Conservation (phyloP, 2,329 filamentous ascomycete genomes). For the Zymoseptoria pseudotritici region DNA sequence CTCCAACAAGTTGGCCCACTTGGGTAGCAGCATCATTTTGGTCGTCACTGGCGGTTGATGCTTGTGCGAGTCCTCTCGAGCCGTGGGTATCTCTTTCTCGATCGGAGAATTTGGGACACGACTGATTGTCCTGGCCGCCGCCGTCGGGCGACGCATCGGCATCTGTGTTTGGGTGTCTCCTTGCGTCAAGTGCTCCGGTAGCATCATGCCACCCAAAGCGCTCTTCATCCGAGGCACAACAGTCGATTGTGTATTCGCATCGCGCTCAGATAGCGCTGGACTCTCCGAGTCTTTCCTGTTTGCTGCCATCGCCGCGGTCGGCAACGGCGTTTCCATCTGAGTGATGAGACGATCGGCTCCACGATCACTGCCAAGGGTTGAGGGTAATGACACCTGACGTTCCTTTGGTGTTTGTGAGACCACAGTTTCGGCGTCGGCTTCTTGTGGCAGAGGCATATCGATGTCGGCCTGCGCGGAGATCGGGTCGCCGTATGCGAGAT, state of each 20-base stretch:
- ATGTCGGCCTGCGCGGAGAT: not conserved
- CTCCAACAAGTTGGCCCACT: constrained; percentile 7
- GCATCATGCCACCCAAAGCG: constrained; percentile 22
- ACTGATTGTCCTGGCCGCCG: not conserved
- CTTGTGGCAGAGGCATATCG: not conserved
- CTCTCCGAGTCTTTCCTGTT: not conserved
- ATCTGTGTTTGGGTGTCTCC: constrained; percentile 27
- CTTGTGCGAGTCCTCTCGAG: not conserved
- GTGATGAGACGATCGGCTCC: constrained; percentile 5
- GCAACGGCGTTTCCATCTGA: not conserved
- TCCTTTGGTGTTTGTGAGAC: not conserved
- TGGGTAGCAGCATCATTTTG: constrained; percentile 10
- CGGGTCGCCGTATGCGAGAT: constrained; percentile 5
- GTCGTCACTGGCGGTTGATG: not conserved
- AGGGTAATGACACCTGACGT: not conserved
- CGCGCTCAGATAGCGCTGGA: not conserved
- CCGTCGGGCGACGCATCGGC: not conserved
- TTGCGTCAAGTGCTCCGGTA: constrained; percentile 24
- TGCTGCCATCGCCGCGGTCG: constrained; percentile 1
- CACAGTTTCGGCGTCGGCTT: not conserved
- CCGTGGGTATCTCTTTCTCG: not conserved
- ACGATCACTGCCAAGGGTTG: not conserved
- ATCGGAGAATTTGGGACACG: not conserved
- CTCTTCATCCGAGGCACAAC: constrained; percentile 19
- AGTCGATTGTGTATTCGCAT: constrained; percentile 17